A percentile compares a stretch with the other conserved stretches of the same genome.
phyloP scores from a whole-genome alignment of 1,139 yeast genomes.

The Pichiaceae sp. region DNA sequence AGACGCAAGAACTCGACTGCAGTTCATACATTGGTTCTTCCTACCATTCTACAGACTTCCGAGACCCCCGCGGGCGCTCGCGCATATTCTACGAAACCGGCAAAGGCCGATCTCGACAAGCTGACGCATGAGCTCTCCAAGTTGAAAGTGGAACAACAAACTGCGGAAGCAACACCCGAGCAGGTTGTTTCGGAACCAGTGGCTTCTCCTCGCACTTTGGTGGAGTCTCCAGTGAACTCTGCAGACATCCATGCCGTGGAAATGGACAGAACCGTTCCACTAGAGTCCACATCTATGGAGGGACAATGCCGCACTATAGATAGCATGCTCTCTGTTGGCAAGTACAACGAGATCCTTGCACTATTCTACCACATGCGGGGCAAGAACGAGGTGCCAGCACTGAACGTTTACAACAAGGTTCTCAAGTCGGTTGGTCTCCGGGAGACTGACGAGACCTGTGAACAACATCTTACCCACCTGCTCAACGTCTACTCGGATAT shows the following conservation, averaged over 20 bases:
- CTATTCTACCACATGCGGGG: conserved; percentile 21
- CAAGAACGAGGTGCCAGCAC: conserved; percentile 17
- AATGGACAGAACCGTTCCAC: neutral
- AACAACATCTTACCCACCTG: conserved; percentile 46
- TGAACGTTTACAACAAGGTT: conserved; percentile 21
- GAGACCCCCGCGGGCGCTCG: conserved; percentile 5
- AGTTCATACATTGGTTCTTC: conserved; percentile 16
- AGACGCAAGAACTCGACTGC: conserved; percentile 21
- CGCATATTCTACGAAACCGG: conserved; percentile 5
- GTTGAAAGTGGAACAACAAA: neutral
- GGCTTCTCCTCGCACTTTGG: conserved; percentile 2
- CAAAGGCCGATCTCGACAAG: conserved; percentile 2
- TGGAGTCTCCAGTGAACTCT: neutral
- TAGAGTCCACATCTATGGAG: conserved; percentile 4
- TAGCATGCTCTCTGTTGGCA: conserved; percentile 13
- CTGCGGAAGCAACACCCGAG: neutral
- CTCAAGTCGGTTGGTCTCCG: conserved; percentile 22
- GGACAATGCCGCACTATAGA: conserved; percentile 15
- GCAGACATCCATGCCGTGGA: neutral
- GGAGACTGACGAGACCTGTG: conserved; percentile 30
- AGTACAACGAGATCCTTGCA: conserved; percentile 24
- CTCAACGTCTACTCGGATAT: conserved; percentile 63
- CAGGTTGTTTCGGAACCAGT: neutral
- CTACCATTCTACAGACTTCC: neutral
- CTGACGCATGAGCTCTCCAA: conserved; percentile 7